Conservation (phyloP, 2,329 filamentous ascomycete genomes). For the Fusarium sp. region DNA sequence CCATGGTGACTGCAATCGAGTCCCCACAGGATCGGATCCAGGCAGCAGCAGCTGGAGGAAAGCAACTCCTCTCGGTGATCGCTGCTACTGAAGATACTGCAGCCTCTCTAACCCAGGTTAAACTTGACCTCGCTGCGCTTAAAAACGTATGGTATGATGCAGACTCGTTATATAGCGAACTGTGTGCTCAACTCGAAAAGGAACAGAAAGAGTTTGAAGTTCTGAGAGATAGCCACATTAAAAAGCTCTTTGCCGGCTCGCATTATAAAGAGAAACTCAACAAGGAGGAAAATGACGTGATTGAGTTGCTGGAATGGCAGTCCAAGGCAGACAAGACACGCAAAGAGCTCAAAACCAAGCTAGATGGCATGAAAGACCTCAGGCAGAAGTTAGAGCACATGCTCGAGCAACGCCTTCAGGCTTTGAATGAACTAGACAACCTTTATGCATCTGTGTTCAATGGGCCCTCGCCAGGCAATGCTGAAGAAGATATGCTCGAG, state of each 20-base stretch:
- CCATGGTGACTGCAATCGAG: not conserved
- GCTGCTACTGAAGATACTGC: slow-evolving; percentile 3
- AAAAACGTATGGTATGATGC: slow-evolving; percentile 13
- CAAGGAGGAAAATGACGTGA: slow-evolving; percentile 8
- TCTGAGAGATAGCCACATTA: not conserved
- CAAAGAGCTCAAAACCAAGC: slow-evolving; percentile 2
- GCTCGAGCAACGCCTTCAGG: slow-evolving; percentile 1
- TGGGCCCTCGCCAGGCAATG: not conserved
- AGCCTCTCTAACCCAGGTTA: not conserved
- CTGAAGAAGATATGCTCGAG: slow-evolving; percentile 4
- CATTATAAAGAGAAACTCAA: not conserved
- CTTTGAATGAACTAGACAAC: not conserved
- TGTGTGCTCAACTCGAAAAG: not conserved
- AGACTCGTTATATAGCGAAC: not conserved
- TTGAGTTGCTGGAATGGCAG: not conserved
- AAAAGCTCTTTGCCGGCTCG: slow-evolving; percentile 1
- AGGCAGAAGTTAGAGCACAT: slow-evolving; percentile 1
- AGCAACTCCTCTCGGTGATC: slow-evolving; percentile 1
- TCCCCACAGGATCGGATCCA: not conserved
- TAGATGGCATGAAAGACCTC: slow-evolving; percentile 7
- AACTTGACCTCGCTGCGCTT: slow-evolving; percentile 6
- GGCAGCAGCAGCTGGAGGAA: not conserved
- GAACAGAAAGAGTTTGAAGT: slow-evolving; percentile 9
- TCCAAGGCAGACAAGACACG: slow-evolving; percentile 6
- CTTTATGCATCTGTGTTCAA: slow-evolving; percentile 5